These are phyloP conservation scores for Melaleuca quinquenervia DNA, from an alignment of 345 rosid species.

Conservation along the genomic window DNA sequence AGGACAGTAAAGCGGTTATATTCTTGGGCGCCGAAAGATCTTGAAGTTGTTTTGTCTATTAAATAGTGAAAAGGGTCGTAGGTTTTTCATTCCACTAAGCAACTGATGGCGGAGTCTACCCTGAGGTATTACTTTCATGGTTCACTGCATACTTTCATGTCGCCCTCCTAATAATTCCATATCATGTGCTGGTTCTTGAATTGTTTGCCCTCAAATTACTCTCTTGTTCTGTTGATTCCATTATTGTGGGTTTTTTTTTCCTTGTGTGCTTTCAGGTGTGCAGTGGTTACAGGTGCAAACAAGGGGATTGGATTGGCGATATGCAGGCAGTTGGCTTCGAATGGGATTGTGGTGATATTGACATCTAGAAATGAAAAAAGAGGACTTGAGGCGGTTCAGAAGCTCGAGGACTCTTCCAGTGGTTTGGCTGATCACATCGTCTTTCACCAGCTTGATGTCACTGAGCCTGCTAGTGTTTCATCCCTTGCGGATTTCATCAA, in stretches of 20 bases:
- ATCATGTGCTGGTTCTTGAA: background rate
- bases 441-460: constrained; percentile 17
- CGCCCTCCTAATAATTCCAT: background rate
- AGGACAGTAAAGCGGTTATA: no score
- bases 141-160: background rate
- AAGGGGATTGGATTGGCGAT: constrained; percentile 18
- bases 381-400: constrained; percentile 12
- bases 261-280: background rate
- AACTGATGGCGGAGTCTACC: background rate
- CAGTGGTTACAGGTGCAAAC: constrained; percentile 17
- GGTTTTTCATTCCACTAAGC: background rate
- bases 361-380: constrained; percentile 21
- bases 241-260: background rate
- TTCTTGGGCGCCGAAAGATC: background rate
- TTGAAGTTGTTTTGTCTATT: background rate
- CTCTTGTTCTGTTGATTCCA: background rate
- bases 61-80: background rate
- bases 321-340: constrained; percentile 17
- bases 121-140: background rate
- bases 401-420: background rate
- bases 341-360: constrained; percentile 9
- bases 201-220: background rate
- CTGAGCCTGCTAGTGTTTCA: constrained; percentile 10
- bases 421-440: background rate
- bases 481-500: constrained; percentile 8